A percentile compares a stretch with the other conserved stretches of the same genome.
Evolutionary conservation across 1,139 yeast genomes (phyloP).

Genomic region (Keqinozyma sinolaborantium): DNA sequence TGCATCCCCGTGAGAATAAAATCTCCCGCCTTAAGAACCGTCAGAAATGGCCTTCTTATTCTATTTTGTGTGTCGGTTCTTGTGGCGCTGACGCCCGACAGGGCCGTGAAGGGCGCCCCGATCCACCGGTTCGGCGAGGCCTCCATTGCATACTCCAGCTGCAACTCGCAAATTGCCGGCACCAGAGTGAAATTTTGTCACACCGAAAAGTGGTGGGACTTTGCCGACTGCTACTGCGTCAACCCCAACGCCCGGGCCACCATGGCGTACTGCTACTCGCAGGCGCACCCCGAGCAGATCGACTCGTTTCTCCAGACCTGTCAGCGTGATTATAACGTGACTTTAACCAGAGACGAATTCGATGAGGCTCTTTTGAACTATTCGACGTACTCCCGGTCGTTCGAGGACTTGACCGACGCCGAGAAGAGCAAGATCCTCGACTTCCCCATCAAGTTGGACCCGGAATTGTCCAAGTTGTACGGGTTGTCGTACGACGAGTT

Average conservation of each 20-base stretch:
- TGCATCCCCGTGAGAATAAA: slow-evolving; percentile 14
- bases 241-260: slow-evolving; percentile 38
- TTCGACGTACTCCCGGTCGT: slow-evolving; percentile 24
- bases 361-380: slow-evolving; percentile 37
- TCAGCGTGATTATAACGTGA: slow-evolving; percentile 17
- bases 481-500: slow-evolving; percentile 29
- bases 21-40: slow-evolving; percentile 7
- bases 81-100: slow-evolving; percentile 26
- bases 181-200: slow-evolving; percentile 23
- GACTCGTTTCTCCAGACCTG: slow-evolving; percentile 25
- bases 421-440: slow-evolving; percentile 17
- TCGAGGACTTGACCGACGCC: slow-evolving; percentile 14
- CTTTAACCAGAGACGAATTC: slow-evolving; percentile 27
- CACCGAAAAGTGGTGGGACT: slow-evolving; percentile 6
- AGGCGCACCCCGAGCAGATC: slow-evolving; percentile 19
- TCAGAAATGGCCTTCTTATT: slow-evolving; percentile 12
- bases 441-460: slow-evolving; percentile 25
- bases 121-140: slow-evolving; percentile 24
- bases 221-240: slow-evolving; percentile 23
- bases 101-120: slow-evolving; percentile 34
- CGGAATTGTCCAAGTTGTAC: slow-evolving; percentile 13
- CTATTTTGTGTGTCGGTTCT: slow-evolving; percentile 18
- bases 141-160: slow-evolving; percentile 28
- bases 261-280: slow-evolving; percentile 33
- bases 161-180: slow-evolving; percentile 22